Percentiles rank a stretch among this genome's conserved stretches.
phyloP scores from a whole-genome alignment of 192 early-diverging fungal genomes.

The Backusella circina region DNA sequence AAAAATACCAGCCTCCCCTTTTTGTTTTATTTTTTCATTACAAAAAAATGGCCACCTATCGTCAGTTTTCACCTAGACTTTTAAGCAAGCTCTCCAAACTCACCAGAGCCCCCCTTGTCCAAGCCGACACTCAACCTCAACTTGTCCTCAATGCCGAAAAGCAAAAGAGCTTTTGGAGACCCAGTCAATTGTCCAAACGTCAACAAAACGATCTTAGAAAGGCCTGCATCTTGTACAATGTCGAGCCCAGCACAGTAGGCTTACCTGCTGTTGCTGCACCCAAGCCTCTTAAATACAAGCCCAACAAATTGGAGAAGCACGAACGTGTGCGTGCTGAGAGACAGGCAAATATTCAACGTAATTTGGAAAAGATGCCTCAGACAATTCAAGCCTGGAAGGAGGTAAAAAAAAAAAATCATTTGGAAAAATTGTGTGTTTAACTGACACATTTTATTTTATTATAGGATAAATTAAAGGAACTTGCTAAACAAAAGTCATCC shows the following conservation, averaged over 20 bases:
- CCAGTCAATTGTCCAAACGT: constrained; percentile 45
- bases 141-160: constrained; percentile 29
- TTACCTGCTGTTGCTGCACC: constrained; percentile 32
- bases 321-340: constrained; percentile 35
- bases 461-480: constrained; percentile 36
- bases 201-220: constrained; percentile 62
- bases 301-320: constrained; percentile 39
- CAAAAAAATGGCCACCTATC: constrained; percentile 18
- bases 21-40: constrained; percentile 15
- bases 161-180: constrained; percentile 44
- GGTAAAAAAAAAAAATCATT: constrained; percentile 5
- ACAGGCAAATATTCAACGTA: constrained; percentile 30
- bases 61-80: constrained; percentile 17
- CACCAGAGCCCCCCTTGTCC: not conserved
- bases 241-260: constrained; percentile 51
- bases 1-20: not conserved
- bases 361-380: constrained; percentile 36
- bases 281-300: constrained; percentile 35
- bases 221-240: constrained; percentile 42
- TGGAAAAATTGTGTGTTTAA: not conserved
- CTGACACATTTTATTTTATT: not conserved
- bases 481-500: constrained; percentile 31
- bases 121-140: constrained; percentile 21
- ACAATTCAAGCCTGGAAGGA: constrained; percentile 39
- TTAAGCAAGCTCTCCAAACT: constrained; percentile 13